These are phyloP conservation scores for Niebla homalea DNA, from an alignment of 495 filamentous ascomycete species.

Conservation along the genomic window DNA sequence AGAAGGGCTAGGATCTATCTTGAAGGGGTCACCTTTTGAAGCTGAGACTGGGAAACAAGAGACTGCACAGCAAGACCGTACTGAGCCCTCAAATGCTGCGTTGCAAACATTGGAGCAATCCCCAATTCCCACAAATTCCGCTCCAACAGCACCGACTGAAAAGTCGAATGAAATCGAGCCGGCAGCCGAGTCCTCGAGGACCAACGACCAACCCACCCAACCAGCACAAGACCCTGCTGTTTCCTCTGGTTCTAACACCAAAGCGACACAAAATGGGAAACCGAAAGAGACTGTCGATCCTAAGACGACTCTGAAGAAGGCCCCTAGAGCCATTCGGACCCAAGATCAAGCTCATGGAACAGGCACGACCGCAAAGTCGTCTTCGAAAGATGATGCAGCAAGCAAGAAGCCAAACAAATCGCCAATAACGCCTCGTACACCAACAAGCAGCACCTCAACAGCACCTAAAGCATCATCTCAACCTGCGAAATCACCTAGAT, in stretches of 20 bases:
- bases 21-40: slow-evolving; percentile 19
- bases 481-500: too few species aligned
- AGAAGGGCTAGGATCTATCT: slow-evolving; percentile 16
- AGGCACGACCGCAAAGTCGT: slow-evolving; percentile 27
- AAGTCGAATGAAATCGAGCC: background rate
- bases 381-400: slow-evolving; percentile 30
- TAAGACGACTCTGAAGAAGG: slow-evolving; percentile 16
- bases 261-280: slow-evolving; percentile 5
- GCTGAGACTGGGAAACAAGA: slow-evolving; percentile 2
- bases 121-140: background rate
- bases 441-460: slow-evolving; percentile 9
- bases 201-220: too few species aligned
- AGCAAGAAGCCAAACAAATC: slow-evolving; percentile 22
- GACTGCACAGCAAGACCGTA: background rate
- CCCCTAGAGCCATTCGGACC: background rate
- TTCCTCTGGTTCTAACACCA: too few species aligned
- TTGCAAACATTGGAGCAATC: background rate
- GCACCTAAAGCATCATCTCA: too few species aligned
- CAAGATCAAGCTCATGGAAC: slow-evolving; percentile 1
- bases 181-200: background rate
- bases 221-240: too few species aligned
- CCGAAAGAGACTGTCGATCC: slow-evolving; percentile 12
- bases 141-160: background rate
- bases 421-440: slow-evolving; percentile 17
- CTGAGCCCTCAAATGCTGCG: slow-evolving; percentile 1